phyloP scores from a whole-genome alignment of 495 filamentous ascomycete species.

The Aspergillus taichungensis region DNA sequence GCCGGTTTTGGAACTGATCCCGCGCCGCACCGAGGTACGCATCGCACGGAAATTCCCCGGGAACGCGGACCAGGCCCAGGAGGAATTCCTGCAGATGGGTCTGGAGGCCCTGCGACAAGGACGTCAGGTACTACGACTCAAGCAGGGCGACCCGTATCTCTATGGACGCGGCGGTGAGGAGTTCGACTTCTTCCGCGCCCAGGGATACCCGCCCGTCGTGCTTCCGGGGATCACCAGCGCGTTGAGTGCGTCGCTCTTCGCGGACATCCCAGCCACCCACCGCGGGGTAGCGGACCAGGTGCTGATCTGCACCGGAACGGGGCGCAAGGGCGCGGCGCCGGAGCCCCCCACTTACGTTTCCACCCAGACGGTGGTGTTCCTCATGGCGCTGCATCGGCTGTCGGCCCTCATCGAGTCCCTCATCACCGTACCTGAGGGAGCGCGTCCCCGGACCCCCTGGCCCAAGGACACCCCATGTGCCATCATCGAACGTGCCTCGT shows the following conservation, averaged over 20 bases:
- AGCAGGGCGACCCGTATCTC: constrained; percentile 94
- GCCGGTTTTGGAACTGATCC: constrained; percentile 78
- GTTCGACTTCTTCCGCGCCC: constrained; percentile 67
- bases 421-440: constrained; percentile 24
- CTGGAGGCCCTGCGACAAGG: constrained; percentile 63
- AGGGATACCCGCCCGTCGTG: constrained; percentile 64
- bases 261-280: constrained; percentile 79
- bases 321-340: constrained; percentile 78
- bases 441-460: constrained; percentile 27
- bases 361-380: constrained; percentile 80
- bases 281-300: constrained; percentile 86
- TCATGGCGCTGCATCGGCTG: constrained; percentile 91
- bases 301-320: constrained; percentile 88
- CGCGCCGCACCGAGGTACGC: constrained; percentile 77
- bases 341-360: constrained; percentile 68
- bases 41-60: constrained; percentile 97
- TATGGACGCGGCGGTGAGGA: constrained; percentile 95
- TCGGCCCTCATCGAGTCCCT: constrained; percentile 58
- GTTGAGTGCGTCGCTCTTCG: constrained; percentile 79
- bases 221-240: constrained; percentile 87
- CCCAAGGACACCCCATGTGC: constrained; percentile 68
- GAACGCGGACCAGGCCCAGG: constrained; percentile 88
- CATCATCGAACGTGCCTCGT: constrained; percentile 89
- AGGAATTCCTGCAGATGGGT: constrained; percentile 77
- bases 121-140: constrained; percentile 74